Evolutionary conservation across 1,284 basidiomycete genomes (phyloP).

Genomic region (Sporisorium exsertum): DNA sequence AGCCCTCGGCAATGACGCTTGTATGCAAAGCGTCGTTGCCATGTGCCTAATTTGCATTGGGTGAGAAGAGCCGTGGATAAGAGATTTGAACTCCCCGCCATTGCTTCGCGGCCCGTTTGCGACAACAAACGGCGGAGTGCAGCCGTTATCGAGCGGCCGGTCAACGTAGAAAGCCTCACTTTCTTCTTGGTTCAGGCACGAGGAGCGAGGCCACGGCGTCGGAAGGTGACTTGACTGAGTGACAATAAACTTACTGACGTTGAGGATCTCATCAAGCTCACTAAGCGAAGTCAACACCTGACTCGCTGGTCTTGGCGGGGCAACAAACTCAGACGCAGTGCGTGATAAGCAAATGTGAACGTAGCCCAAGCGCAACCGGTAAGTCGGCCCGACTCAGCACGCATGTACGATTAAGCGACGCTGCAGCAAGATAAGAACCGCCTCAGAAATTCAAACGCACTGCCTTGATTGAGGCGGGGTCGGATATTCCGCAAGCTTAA

Average conservation of each 20-base stretch:
- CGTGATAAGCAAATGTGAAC: too few relatives aligned
- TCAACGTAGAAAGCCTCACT: neutral
- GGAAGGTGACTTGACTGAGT: neutral
- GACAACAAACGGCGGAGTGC: neutral
- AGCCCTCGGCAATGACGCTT: neutral
- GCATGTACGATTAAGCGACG: constrained; percentile 5
- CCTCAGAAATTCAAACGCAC: neutral
- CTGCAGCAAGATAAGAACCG: constrained; percentile 1
- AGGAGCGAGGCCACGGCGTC: neutral
- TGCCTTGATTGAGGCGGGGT: neutral
- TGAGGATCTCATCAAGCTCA: neutral
- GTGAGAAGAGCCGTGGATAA: neutral
- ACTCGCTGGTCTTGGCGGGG: neutral
- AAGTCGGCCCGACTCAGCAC: constrained; percentile 19
- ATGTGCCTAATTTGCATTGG: neutral
- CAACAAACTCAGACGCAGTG: neutral
- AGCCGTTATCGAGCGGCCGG: neutral
- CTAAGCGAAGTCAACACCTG: neutral
- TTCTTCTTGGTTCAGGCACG: neutral
- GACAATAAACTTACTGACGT: neutral
- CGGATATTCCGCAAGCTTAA: neutral
- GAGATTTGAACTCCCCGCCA: neutral
- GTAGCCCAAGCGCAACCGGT: neutral
- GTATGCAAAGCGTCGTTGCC: neutral
- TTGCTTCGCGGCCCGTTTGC: too few relatives aligned